phyloP scores from a whole-genome alignment of 441 rosid genomes.

The Monsonia emarginata region DNA sequence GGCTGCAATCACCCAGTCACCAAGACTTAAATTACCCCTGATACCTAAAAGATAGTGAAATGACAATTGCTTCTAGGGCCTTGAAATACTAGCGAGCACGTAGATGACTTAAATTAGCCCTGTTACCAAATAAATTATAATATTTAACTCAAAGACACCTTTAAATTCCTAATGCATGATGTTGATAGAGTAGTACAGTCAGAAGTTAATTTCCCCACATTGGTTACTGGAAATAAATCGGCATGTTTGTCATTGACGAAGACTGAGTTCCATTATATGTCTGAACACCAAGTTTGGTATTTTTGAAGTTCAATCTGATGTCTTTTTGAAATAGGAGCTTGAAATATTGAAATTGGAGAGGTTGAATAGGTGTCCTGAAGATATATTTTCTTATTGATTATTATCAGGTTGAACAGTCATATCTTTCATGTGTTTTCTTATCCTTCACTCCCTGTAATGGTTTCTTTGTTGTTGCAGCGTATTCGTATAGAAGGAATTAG shows the following conservation, averaged over 20 bases:
- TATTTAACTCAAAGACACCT: background rate
- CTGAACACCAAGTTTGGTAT: background rate
- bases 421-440: constrained; percentile 13
- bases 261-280: background rate
- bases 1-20: background rate
- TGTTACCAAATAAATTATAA: constrained; percentile 1
- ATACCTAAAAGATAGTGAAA: too few relatives aligned
- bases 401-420: constrained; percentile 5
- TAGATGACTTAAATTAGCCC: too few relatives aligned
- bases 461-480: constrained; percentile 53
- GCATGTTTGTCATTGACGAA: too few relatives aligned
- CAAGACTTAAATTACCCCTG: background rate
- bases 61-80: too few relatives aligned
- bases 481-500: constrained; percentile 51
- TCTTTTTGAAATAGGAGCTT: too few relatives aligned
- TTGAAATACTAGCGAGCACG: too few relatives aligned
- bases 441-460: constrained; percentile 11
- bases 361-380: too few relatives aligned
- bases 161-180: background rate
- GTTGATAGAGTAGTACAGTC: background rate
- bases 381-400: background rate
- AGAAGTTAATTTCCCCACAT: background rate
- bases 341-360: too few relatives aligned
- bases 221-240: background rate
- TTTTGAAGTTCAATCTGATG: background rate